Base-by-base conservation (phyloP, 2,329 filamentous ascomycete genomes). In the Talaromyces sp. region DNA sequence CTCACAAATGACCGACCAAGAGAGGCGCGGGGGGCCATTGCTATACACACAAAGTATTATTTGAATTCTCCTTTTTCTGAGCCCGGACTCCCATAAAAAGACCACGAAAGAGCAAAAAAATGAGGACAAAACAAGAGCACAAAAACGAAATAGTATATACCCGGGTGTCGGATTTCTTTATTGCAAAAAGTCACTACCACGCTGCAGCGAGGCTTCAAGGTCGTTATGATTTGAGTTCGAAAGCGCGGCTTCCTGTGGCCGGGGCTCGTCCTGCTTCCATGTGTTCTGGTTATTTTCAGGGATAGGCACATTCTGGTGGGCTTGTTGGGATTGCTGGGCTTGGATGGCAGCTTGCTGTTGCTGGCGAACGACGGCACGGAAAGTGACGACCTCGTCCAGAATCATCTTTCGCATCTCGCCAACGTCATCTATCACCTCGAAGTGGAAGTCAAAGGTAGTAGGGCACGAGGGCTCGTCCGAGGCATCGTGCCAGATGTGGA, bases 401-500 rank as follows among this genome's bases (percentile, higher is more conserved):
- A 99, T 99, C 91, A 97, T 95, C 77, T 88, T 88, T 73, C 94
- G 90, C 92, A 99, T 97, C 68, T 97, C 90, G 24, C 82, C 84
- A 21, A 99, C 92, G 51, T 97, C 94, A 57, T 99, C 93, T 43
- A 97, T 86, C n/a, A 96, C 88, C 75, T 99, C 94, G 71, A 99
- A 99, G 74, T 93, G 89, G 80, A 99, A 99, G 81, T 99, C 92
- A 78, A 99, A 99, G 19, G 91, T 92, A 17, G 89, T 90, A 0
- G 92, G 92, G 80, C 93, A 97, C 65, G 88, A 85, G 21, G 94
- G 94, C 80, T 99, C 94, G 77, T 99, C 94, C 3, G 90, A 92
- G 57, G 92, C 90, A 69, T 99, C 94, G 80, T 99, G 94, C 94
- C 94, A 97, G 79, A 99, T 97, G 72, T 93, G 86, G 59, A 99